Base-by-base conservation (phyloP, 768 basidiomycete genomes). In the Panellus pusillus region DNA sequence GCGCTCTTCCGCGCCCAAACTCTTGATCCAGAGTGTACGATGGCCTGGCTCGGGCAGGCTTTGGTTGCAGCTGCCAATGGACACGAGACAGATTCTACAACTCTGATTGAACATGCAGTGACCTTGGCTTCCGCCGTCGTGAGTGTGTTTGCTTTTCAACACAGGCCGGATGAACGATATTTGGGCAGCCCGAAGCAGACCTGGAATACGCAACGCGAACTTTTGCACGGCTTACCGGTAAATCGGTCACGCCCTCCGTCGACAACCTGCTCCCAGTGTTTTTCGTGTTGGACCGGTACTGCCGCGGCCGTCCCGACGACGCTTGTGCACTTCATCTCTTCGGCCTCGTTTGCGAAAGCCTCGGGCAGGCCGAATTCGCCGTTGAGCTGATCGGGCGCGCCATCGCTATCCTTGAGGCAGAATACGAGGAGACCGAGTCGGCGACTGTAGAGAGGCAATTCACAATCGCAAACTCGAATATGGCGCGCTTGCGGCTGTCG, bases 41-140 rank as follows among this genome's bases (percentile, higher is more conserved):
- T 85, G 18, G 87, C 93, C 8, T 99, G 97, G 97, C 77, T 96
- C 18, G 97, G 93, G 1, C 94, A 95, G 67, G 89, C 82, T 4
- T 68, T 92, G 20, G 76, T 91, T 39, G 89, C 89, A 41, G 77
- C 74, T 15, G 65, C 70, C 29, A 81, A 83, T 51, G 81, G 79
- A 4, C 80, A 91, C 48, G 67, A 78, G 28, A 60, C 65, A 5
- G 87, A 93, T 50, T 85, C 90, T 3, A 74, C 75, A 17, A 76
- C 84, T 4, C 67, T 97, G 53, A 79, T 93, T 29, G 83, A 84
- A 55, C 89, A 94, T 69, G 87, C 87, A 11, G 78, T 86, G 17
- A 73, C 79, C 31, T 67, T 93, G 57, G 71, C 78, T 13, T 72
- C 78, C 7, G 73, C 77, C 42, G 73, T 86, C 61, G 88, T 89